These are phyloP conservation scores for Exobasidium rhododendri DNA, from an alignment of 1,284 basidiomycete genomes.

Conservation along the genomic window DNA sequence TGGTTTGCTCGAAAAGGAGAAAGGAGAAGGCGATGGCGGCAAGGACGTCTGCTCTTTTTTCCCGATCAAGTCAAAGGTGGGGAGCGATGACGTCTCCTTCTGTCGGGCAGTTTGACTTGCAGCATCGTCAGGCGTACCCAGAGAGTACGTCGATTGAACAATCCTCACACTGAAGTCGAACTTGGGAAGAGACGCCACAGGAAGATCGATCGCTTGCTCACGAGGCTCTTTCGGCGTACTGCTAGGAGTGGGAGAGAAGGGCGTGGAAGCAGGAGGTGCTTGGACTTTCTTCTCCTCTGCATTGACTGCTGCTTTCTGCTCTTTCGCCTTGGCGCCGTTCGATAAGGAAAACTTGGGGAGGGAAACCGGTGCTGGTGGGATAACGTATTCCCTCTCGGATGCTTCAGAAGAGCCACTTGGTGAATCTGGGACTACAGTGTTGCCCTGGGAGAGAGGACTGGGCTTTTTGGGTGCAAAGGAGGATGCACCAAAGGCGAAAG, in stretches of 20 bases:
- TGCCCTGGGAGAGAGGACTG: slow-evolving; percentile 31
- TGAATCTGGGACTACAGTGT: slow-evolving; percentile 30
- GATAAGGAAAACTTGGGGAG: not conserved
- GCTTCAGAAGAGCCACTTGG: slow-evolving; percentile 22
- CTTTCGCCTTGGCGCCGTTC: not conserved
- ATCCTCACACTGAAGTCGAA: slow-evolving; percentile 4
- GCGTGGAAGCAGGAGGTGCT: not conserved
- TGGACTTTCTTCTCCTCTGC: not conserved
- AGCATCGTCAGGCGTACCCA: not conserved
- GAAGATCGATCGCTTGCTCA: not conserved
- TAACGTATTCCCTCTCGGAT: not conserved
- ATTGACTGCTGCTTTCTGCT: not conserved
- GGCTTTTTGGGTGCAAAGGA: slow-evolving; percentile 39
- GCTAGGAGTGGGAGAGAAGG: not conserved
- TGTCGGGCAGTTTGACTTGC: not conserved
- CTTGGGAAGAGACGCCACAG: not conserved
- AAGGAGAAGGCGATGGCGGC: not conserved
- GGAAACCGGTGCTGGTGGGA: not conserved
- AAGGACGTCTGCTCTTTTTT: not conserved
- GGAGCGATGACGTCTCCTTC: not conserved
- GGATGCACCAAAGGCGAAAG: slow-evolving; percentile 17
- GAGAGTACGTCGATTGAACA: not conserved
- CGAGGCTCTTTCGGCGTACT: not conserved
- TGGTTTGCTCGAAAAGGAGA: not conserved
- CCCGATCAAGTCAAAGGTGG: not conserved